phyloP scores from a whole-genome alignment of 139 green algal species.

The Cymbomonas tetramitiformis region DNA sequence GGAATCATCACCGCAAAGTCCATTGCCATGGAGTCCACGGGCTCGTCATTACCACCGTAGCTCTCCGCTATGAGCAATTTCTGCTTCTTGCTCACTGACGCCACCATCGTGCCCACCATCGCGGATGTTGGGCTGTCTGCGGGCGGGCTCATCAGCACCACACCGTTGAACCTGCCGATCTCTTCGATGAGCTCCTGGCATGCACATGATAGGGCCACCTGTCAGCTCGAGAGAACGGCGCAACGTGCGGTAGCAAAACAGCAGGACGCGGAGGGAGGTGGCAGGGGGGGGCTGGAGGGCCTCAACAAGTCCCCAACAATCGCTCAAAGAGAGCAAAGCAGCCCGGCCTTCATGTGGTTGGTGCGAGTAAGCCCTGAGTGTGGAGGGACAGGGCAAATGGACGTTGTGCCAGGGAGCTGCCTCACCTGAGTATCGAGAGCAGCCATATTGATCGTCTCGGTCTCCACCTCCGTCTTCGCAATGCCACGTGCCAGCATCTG shows the following conservation, averaged over 20 bases:
- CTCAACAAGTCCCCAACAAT: too few relatives aligned
- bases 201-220: too few relatives aligned
- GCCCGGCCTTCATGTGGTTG: too few relatives aligned
- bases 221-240: too few relatives aligned
- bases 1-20: constrained; percentile 41
- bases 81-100: constrained; percentile 49
- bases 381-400: too few relatives aligned
- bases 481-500: constrained; percentile 84
- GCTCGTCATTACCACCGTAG: constrained; percentile 83
- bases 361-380: too few relatives aligned
- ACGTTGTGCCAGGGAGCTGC: too few relatives aligned
- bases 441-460: constrained; percentile 80
- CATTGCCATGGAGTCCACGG: constrained; percentile 63
- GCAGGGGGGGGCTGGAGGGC: too few relatives aligned
- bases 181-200: constrained; percentile 67
- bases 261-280: too few relatives aligned
- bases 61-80: constrained; percentile 80
- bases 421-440: constrained; percentile 54
- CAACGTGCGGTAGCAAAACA: too few relatives aligned
- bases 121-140: constrained; percentile 24
- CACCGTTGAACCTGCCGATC: constrained; percentile 38
- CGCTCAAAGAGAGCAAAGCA: too few relatives aligned
- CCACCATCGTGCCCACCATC: constrained; percentile 50
- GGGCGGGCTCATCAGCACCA: constrained; percentile 67
- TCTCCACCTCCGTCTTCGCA: constrained; percentile 70